phyloP scores from a whole-genome alignment of 495 filamentous ascomycete species.

The Pseudoneurospora amorphoporcata region DNA sequence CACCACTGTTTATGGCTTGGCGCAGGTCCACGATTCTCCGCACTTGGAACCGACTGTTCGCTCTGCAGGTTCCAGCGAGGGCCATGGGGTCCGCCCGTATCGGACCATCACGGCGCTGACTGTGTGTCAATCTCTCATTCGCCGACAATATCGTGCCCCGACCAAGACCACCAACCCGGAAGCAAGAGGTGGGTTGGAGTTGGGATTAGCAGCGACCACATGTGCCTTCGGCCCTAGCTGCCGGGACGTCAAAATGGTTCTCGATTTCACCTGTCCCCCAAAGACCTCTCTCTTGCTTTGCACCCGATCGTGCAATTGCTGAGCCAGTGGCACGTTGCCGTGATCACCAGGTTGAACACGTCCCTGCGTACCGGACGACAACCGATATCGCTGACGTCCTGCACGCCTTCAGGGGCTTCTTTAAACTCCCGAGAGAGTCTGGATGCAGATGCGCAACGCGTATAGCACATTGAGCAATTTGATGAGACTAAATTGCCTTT shows the following conservation, averaged over 20 bases:
- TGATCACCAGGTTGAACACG: not conserved
- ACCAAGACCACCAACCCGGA: constrained; percentile 6
- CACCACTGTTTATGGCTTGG: constrained; percentile 9
- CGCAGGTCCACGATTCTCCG: constrained; percentile 9
- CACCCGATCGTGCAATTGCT: constrained; percentile 7
- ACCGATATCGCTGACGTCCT: constrained; percentile 16
- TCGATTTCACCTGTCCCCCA: constrained; percentile 7
- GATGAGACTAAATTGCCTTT: not conserved
- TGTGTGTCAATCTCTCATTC: constrained; percentile 27
- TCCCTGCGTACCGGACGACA: not conserved
- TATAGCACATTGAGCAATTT: not conserved
- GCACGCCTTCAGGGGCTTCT: constrained; percentile 2
- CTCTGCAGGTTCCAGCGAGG: constrained; percentile 8
- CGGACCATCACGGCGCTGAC: constrained; percentile 16
- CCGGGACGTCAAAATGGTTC: not conserved
- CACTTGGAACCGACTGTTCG: constrained; percentile 10
- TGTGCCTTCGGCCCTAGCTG: not conserved
- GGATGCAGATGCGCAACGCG: not conserved
- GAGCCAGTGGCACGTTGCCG: constrained; percentile 3
- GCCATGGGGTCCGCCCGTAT: constrained; percentile 8
- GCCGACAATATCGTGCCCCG: constrained; percentile 12
- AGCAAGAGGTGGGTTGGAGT: not conserved
- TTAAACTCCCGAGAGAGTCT: constrained; percentile 1
- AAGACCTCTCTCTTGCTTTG: not conserved
- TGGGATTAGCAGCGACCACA: not conserved